Evolutionary conservation across 345 rosid genomes (phyloP), one percentile per base, ranked within the genome.

Genomic region (Syzygium oleosum): DNA sequence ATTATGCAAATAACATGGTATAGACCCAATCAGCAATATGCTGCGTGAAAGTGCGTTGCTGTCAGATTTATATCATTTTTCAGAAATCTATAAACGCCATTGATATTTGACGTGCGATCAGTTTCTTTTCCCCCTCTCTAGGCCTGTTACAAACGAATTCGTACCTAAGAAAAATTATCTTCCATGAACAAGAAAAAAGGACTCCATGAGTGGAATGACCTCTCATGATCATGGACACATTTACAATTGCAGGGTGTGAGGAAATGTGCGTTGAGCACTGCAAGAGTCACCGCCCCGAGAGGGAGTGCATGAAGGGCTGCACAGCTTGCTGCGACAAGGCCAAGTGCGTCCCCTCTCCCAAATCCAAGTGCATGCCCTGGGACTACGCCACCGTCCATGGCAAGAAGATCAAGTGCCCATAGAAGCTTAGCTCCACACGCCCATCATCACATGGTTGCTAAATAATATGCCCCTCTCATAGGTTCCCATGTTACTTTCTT

Each of bases 321-420:
- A 85, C 55, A 23, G 55, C 41, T 14, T 88, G 89, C 86, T 85
- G 89, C 25, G 23, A 12, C 16, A 88, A 73, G 68, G 14, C 25
- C 84, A 68, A 88, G 38, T 85, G 89, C 14, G 89, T 88, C 52
- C 89, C 89, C n/a, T 29, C 68, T 11, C 58, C 49, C 27, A 12
- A 52, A 43, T 27, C 43, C 52, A 51, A 77, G 51, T 88, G 89
- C 87, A 49, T 41, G 38, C 68, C 63, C 65, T 46, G 87, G 85
- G 84, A 65, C 38, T 53, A 31, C 12, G 86, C 29, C 27, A 51
- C 46, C 55, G 9, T 25, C 80, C 86, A 54, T 80, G 52, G 65
- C 63, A 7, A 31, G 23, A 34, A 63, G 51, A 27, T 29, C 86
- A 68, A 85, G 65, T 88, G 89, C 89, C 89, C 89, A 51, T 88